These are phyloP conservation scores for Clohesyomyces aquaticus DNA, from an alignment of 495 filamentous ascomycete genomes.

Conservation along the genomic window DNA sequence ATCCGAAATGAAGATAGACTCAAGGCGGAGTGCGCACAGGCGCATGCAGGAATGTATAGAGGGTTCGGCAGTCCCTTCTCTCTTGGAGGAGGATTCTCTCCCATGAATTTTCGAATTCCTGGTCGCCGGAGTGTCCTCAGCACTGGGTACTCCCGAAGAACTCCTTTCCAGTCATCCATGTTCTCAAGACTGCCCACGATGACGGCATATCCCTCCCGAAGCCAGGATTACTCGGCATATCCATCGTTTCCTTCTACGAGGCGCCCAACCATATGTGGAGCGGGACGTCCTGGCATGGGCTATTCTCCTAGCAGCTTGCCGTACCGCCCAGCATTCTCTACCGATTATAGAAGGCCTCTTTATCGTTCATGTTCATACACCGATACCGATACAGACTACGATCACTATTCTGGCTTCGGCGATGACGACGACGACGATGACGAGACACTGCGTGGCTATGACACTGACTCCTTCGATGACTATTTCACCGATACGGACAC, in stretches of 20 bases:
- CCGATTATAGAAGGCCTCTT: neutral
- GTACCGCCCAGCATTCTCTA: no score
- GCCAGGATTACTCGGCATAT: no score
- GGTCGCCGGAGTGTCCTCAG: neutral
- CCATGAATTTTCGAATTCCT: neutral
- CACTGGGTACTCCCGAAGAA: neutral
- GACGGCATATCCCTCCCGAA: neutral
- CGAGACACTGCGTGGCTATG: neutral
- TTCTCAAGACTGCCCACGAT: neutral
- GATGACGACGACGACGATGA: neutral
- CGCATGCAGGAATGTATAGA: neutral
- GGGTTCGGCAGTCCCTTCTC: neutral
- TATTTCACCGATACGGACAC: neutral
- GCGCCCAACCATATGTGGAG: no score
- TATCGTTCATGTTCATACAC: neutral
- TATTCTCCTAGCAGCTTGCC: no score
- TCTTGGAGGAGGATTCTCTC: neutral
- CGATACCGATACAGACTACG: neutral
- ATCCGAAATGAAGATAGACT: constrained; percentile 1
- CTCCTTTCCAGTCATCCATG: neutral
- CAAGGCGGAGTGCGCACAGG: neutral
- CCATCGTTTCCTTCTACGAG: no score
- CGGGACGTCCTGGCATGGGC: no score
- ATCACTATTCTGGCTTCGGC: neutral
- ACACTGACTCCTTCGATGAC: no score